These are phyloP conservation scores for Cordyceps militaris DNA, from an alignment of 2,329 filamentous ascomycete species.

Conservation along the genomic window DNA sequence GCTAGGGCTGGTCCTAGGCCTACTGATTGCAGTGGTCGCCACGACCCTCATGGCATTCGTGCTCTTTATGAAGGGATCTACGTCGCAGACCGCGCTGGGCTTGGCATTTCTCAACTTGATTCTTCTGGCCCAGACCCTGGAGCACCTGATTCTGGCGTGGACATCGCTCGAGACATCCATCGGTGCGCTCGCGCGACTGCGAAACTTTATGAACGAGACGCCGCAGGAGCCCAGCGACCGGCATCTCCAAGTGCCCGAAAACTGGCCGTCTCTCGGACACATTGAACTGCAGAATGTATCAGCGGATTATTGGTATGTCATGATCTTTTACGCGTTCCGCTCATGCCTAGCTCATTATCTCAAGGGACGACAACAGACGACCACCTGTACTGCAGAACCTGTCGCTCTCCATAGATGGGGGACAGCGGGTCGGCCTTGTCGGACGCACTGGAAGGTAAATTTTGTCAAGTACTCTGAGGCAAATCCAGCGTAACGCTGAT, in stretches of 20 bases:
- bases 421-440: neutral
- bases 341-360: neutral
- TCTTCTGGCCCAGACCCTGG: neutral
- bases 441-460: conserved; percentile 1
- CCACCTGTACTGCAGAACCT: neutral
- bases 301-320: neutral
- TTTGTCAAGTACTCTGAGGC: neutral
- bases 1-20: conserved; percentile 23
- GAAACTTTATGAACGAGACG: neutral
- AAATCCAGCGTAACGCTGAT: too few relatives aligned
- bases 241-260: neutral
- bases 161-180: conserved; percentile 1
- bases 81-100: conserved; percentile 2
- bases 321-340: neutral
- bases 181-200: neutral
- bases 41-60: neutral
- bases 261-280: neutral
- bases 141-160: neutral
- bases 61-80: neutral
- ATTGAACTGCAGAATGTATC: neutral
- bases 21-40: neutral
- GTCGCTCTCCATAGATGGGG: neutral
- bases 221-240: neutral
- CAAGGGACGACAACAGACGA: neutral
- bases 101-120: conserved; percentile 2